Percentiles rank a stretch among this genome's conserved stretches.
Evolutionary conservation across 2,329 filamentous ascomycete genomes (phyloP).

Genomic region (Fusarium sambucinum): DNA sequence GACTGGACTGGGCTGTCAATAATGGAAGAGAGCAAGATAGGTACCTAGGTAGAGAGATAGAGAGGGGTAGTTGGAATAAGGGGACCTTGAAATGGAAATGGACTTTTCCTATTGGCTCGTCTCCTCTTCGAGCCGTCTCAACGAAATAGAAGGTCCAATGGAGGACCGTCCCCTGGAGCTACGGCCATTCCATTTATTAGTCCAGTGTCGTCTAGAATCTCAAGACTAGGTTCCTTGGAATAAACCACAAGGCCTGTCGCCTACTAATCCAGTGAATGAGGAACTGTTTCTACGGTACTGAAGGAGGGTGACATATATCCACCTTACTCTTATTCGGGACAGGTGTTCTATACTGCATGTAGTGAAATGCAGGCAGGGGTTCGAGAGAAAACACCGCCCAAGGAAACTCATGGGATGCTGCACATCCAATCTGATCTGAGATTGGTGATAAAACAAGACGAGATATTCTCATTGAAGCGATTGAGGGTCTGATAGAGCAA

Average conservation of each 20-base stretch:
- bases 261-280: not conserved
- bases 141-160: constrained; percentile 25
- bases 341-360: constrained; percentile 1
- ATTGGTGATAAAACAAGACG: constrained; percentile 4
- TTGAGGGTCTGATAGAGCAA: not conserved
- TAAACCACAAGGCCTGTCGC: not conserved
- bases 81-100: constrained; percentile 14
- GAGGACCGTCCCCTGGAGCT: constrained; percentile 33
- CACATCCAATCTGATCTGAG: constrained; percentile 8
- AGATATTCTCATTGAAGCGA: not conserved
- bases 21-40: constrained; percentile 12
- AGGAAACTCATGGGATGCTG: constrained; percentile 5
- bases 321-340: constrained; percentile 34
- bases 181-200: constrained; percentile 7
- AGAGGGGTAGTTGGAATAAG: constrained; percentile 30
- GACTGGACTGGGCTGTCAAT: constrained; percentile 25
- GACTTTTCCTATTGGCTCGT: constrained; percentile 5
- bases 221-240: constrained; percentile 33
- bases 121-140: constrained; percentile 15
- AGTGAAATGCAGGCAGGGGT: constrained; percentile 7
- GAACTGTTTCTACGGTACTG: constrained; percentile 6
- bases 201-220: constrained; percentile 31
- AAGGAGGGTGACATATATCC: constrained; percentile 33
- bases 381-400: constrained; percentile 1
- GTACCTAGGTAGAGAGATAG: constrained; percentile 3